Evolutionary conservation across 441 rosid genomes (phyloP), one percentile per base, ranked within the genome.

Genomic region (Populus hybrid): DNA sequence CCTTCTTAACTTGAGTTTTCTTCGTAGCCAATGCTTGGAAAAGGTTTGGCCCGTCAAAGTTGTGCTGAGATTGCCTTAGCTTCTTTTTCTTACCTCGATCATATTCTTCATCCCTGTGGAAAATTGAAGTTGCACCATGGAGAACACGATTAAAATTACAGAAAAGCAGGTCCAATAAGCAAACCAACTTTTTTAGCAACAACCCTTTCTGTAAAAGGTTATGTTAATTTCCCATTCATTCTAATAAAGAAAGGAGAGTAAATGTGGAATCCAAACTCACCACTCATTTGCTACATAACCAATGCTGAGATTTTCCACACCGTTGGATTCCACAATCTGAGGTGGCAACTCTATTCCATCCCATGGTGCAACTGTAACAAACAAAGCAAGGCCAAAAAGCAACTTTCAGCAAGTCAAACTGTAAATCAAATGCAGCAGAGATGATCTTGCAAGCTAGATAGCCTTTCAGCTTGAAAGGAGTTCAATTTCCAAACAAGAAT

Each of bases 61-160:
- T 40, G 26, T 84, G 88, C 80, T 80, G 85, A n/a, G 84, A 79
- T 0, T 64, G 75, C 82, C 87, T 89, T 59, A 92, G 78, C 87
- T 94, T 95, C 90, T 90, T 95, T 84, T 90, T 88, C 90, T 84
- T 95, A 11, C 99, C 99, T 24, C 82, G 85, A 79, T 95, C 99
- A 73, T 95, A 95, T 83, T 92, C 97, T 81, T 90, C 97, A 74
- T 95, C 98, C 97, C 99, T 95, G 84, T 28, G 64, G 56, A 72
- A 79, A 35, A 68, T 42, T 36, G 79, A 69, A 53, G 12, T 82
- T 56, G 76, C 29, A 70, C n/a, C 26, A 73, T 14, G 9, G 23
- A 31, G 11, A 40, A 33, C 31, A 71, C 11, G 33, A 24, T 42
- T 63, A 9, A 24, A 24, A 61, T 26, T 38, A 35, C 29, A 71